Evolutionary conservation across 2,329 filamentous ascomycete genomes (phyloP), one percentile per base, ranked within the genome.

Genomic region (Hortaea sp.): DNA sequence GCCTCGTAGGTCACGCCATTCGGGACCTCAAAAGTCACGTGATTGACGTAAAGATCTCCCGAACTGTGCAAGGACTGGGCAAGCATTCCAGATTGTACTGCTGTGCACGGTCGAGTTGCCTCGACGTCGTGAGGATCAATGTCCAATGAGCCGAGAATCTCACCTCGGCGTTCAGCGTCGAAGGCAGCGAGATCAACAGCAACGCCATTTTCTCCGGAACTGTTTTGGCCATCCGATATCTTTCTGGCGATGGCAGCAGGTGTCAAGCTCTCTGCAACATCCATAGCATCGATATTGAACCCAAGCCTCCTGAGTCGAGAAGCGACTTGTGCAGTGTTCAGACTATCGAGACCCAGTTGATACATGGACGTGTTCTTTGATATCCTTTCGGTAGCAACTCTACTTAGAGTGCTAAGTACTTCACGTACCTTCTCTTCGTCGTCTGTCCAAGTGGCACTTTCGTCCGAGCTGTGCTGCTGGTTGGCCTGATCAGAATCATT

Each of bases 291-390:
- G 0, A 88, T 65, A 1, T 63, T 58, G 35, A 80, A 68, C 0
- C 80, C 81, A 12, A 73, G 57, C 35, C 72, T 75, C 12, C 83
- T 78, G 11, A 95, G 69, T 28, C 74, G 68, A 1, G 78, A 74
- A 0, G 88, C 85, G 7, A 95, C 72, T 58, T 95, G 88, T 11
- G 79, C 74, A 0, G 88, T 85, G 49, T 84, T 89, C 57, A 97
- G 92, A 61, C 89, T 95, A 64, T 95, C 89, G 3, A 95, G 69
- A 0, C 90, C 90, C n/a, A 95, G 76, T 48, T 84, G 81, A 57
- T 90, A 94, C 42, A 97, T 87, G 0, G 85, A 88, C 0, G 80
- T 87, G 7, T 75, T 61, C 9, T 72, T 73, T 3, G 61, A 57
- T 41, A 95, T 81, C 0, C 66, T 68, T 0, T 70, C 57, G 1